Percentiles rank a stretch among this genome's conserved stretches.
Conservation (phyloP, 441 rosid genomes). For the Euphorbia schlechtendalii region DNA sequence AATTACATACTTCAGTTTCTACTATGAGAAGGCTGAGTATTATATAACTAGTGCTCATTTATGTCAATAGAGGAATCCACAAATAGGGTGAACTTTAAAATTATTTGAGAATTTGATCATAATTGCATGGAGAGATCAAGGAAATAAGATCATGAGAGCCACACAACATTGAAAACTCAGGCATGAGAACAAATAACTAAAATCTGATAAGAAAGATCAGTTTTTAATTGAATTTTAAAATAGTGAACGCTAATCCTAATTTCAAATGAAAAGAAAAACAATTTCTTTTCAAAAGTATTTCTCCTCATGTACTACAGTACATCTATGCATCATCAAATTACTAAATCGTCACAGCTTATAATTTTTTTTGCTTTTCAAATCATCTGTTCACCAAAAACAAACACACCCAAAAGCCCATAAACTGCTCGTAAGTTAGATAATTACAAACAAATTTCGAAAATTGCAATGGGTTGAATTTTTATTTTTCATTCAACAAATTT, state of each 20-base stretch:
- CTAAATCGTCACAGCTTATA: too few species aligned
- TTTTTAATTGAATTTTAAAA: not conserved
- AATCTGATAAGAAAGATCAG: not conserved
- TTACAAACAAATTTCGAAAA: too few species aligned
- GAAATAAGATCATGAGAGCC: not conserved
- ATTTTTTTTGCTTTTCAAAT: too few species aligned
- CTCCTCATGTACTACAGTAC: not conserved
- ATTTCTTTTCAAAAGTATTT: too few species aligned
- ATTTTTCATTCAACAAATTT: too few species aligned
- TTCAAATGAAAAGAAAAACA: constrained; percentile 2
- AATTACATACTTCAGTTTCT: constrained; percentile 1
- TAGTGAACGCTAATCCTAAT: not conserved
- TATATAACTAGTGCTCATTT: not conserved
- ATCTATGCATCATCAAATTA: not conserved
- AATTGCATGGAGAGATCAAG: not conserved
- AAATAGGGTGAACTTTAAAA: not conserved
- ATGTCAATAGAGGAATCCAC: constrained; percentile 1
- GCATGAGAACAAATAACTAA: not conserved
- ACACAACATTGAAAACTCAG: not conserved
- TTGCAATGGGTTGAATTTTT: too few species aligned
- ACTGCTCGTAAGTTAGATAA: too few species aligned
- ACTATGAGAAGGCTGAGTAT: not conserved
- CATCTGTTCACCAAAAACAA: not conserved
- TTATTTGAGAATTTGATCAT: constrained; percentile 1
- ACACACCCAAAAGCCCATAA: not conserved